A percentile compares a stretch with the other conserved stretches of the same genome.
Conservation (phyloP, 2,329 filamentous ascomycete genomes). For the Cladosporium sp. region DNA sequence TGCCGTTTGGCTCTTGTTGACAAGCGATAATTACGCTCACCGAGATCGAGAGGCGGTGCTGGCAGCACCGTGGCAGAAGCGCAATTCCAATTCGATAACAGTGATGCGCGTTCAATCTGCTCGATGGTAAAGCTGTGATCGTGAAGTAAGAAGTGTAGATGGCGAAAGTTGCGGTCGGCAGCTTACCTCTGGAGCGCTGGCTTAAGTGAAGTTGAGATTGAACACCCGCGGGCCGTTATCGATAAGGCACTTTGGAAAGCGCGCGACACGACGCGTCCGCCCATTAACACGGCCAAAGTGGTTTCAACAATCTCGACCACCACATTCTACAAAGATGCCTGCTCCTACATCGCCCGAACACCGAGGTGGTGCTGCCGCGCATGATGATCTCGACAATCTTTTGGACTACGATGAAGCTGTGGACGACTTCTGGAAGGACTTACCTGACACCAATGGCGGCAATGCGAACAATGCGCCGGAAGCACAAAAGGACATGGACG, state of each 20-base stretch:
- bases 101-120: too few relatives aligned
- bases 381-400: conserved; percentile 59
- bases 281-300: too few relatives aligned
- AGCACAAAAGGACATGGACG: conserved; percentile 64
- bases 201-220: too few relatives aligned
- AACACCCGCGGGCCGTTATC: too few relatives aligned
- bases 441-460: conserved; percentile 37
- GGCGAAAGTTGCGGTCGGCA: too few relatives aligned
- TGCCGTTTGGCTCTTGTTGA: not conserved
- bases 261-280: too few relatives aligned
- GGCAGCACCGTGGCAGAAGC: conserved; percentile 2
- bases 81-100: too few relatives aligned
- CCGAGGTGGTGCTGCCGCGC: conserved; percentile 16
- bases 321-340: not conserved
- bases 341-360: conserved; percentile 7
- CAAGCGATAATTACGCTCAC: not conserved
- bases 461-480: conserved; percentile 44
- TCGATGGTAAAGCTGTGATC: too few relatives aligned
- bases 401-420: conserved; percentile 69
- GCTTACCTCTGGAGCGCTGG: too few relatives aligned
- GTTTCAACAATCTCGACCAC: too few relatives aligned
- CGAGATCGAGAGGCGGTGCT: conserved; percentile 3
- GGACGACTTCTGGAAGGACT: conserved; percentile 45
- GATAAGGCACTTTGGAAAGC: too few relatives aligned
- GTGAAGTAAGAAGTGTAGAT: too few relatives aligned